Evolutionary conservation across 345 rosid species (phyloP).

Genomic region (Eucalyptus sp.): DNA sequence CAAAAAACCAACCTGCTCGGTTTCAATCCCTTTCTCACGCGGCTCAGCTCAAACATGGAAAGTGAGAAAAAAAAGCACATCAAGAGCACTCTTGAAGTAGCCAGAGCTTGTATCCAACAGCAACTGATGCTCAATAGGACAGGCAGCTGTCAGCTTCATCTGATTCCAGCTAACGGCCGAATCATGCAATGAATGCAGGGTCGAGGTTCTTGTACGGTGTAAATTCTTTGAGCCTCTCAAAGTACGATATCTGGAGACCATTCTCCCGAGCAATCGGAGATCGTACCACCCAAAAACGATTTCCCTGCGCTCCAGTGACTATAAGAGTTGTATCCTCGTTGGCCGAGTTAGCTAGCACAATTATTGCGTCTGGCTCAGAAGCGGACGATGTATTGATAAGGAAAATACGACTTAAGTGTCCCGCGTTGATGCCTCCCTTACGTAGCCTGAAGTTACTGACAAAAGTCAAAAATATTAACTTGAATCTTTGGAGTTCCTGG

Average conservation of each 20-base stretch:
- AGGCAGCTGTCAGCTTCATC: neutral
- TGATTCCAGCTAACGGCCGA: neutral
- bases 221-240: constrained; percentile 9
- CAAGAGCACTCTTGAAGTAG: neutral
- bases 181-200: neutral
- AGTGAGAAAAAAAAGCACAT: neutral
- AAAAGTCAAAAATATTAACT: neutral
- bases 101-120: neutral
- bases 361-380: neutral
- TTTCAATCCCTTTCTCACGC: neutral
- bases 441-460: neutral
- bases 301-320: neutral
- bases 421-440: neutral
- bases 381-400: neutral
- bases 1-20: neutral
- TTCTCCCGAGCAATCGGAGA: constrained; percentile 9
- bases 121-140: neutral
- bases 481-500: neutral
- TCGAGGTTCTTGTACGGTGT: neutral
- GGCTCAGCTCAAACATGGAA: neutral
- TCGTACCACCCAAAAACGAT: neutral
- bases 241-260: constrained; percentile 13
- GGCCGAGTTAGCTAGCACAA: neutral
- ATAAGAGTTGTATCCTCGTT: neutral
- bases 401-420: neutral